Evolutionary conservation across 257 asterid species (phyloP).

Genomic region (Galeopsis tetrahit): DNA sequence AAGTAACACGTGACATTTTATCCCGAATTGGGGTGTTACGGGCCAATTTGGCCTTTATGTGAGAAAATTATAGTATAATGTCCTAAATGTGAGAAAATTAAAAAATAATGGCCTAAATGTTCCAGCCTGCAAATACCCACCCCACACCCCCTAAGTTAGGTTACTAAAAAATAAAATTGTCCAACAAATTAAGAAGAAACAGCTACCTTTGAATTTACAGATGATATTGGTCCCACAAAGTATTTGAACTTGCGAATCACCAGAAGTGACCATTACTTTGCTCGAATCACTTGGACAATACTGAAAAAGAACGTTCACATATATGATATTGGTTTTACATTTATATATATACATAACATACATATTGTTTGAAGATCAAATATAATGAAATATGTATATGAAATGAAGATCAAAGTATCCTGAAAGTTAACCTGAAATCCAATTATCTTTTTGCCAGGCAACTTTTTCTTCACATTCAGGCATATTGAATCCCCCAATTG

Average conservation of each 20-base stretch:
- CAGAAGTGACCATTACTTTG: conserved; percentile 87
- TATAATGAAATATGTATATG: background rate
- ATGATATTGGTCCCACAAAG: conserved; percentile 63
- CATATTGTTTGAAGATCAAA: background rate
- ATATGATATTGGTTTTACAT: background rate
- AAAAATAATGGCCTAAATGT: too few species aligned
- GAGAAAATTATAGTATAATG: too few species aligned
- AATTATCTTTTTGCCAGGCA: conserved; percentile 69
- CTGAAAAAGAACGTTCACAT: conserved; percentile 43
- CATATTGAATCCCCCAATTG: conserved; percentile 67
- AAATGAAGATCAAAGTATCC: background rate
- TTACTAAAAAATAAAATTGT: background rate
- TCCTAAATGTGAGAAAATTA: too few species aligned
- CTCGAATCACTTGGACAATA: conserved; percentile 76
- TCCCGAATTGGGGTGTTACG: too few species aligned
- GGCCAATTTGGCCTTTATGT: too few species aligned
- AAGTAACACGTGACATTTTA: too few species aligned
- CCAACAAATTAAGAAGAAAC: background rate
- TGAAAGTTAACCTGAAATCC: conserved; percentile 75
- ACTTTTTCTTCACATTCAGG: conserved; percentile 75
- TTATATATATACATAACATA: background rate
- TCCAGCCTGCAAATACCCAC: too few species aligned
- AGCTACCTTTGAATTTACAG: conserved; percentile 76
- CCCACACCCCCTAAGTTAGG: too few species aligned
- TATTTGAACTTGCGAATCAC: conserved; percentile 78